phyloP scores from a whole-genome alignment of 2,329 filamentous ascomycete genomes.

The Verticillium longisporum region DNA sequence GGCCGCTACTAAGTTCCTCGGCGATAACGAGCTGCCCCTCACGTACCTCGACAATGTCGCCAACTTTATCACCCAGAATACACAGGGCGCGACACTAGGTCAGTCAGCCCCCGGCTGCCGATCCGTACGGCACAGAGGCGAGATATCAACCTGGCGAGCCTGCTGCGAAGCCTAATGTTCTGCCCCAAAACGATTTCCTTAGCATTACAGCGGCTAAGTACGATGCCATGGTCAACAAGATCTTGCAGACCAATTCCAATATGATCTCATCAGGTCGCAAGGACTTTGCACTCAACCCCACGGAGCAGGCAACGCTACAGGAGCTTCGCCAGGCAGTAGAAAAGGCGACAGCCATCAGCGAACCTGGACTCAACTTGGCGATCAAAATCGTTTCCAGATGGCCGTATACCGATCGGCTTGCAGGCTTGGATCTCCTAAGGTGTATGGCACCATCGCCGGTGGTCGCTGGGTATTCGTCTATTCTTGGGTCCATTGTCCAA shows the following conservation, averaged over 20 bases:
- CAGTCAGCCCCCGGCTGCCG: slow-evolving; percentile 47
- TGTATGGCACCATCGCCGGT: slow-evolving; percentile 65
- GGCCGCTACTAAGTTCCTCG: slow-evolving; percentile 82
- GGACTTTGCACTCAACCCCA: slow-evolving; percentile 65
- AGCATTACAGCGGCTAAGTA: slow-evolving; percentile 69
- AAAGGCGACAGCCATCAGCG: slow-evolving; percentile 38
- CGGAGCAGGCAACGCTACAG: slow-evolving; percentile 58
- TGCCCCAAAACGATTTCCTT: slow-evolving; percentile 77
- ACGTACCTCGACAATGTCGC: slow-evolving; percentile 87
- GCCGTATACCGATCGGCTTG: slow-evolving; percentile 74
- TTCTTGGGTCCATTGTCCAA: slow-evolving; percentile 54
- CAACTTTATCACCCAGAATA: slow-evolving; percentile 87
- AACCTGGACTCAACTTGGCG: slow-evolving; percentile 54
- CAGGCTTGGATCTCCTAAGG: slow-evolving; percentile 82
- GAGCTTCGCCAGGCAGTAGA: slow-evolving; percentile 59
- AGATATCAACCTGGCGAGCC: slow-evolving; percentile 72
- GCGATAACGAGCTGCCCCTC: slow-evolving; percentile 80
- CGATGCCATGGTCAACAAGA: slow-evolving; percentile 67
- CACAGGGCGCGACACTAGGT: slow-evolving; percentile 78
- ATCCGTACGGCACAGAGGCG: slow-evolving; percentile 73
- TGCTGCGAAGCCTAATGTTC: slow-evolving; percentile 47
- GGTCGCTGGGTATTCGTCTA: slow-evolving; percentile 53
- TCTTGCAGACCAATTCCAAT: slow-evolving; percentile 66
- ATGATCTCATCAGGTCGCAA: slow-evolving; percentile 67
- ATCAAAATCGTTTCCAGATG: slow-evolving; percentile 70